phyloP scores from a whole-genome alignment of 768 basidiomycete genomes.

The Lactarius trivialis region DNA sequence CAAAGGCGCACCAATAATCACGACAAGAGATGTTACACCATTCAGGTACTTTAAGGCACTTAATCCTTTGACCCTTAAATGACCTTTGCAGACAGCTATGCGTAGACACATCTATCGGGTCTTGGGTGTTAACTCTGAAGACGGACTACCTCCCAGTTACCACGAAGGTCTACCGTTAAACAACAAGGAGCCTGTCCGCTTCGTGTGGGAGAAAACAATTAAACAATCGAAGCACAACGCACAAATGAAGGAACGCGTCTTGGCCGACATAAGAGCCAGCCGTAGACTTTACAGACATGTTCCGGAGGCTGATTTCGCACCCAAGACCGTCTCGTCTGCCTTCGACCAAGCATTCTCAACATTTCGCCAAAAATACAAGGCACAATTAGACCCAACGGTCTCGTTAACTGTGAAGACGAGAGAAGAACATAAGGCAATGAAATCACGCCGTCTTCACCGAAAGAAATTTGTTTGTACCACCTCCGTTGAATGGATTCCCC shows the following conservation, averaged over 20 bases:
- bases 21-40: conserved; percentile 58
- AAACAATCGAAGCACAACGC: conserved; percentile 70
- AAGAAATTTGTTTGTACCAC: conserved; percentile 51
- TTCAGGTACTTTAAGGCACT: conserved; percentile 43
- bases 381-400: conserved; percentile 44
- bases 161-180: conserved; percentile 44
- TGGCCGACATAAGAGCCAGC: conserved; percentile 53
- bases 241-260: conserved; percentile 59
- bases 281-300: conserved; percentile 56
- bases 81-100: conserved; percentile 52
- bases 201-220: conserved; percentile 74
- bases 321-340: conserved; percentile 50
- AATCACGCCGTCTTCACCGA: conserved; percentile 51
- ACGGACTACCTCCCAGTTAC: conserved; percentile 56
- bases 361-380: conserved; percentile 58
- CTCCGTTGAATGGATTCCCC: not conserved
- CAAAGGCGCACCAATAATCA: conserved; percentile 50
- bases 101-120: conserved; percentile 54
- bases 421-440: conserved; percentile 58
- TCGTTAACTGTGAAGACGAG: conserved; percentile 43
- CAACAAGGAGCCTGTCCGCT: conserved; percentile 53
- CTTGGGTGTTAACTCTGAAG: conserved; percentile 52
- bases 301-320: conserved; percentile 56
- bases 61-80: not conserved
- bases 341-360: conserved; percentile 72